Conservation (phyloP, 2,329 filamentous ascomycete genomes). For the Myriosclerotinia scirpicola region DNA sequence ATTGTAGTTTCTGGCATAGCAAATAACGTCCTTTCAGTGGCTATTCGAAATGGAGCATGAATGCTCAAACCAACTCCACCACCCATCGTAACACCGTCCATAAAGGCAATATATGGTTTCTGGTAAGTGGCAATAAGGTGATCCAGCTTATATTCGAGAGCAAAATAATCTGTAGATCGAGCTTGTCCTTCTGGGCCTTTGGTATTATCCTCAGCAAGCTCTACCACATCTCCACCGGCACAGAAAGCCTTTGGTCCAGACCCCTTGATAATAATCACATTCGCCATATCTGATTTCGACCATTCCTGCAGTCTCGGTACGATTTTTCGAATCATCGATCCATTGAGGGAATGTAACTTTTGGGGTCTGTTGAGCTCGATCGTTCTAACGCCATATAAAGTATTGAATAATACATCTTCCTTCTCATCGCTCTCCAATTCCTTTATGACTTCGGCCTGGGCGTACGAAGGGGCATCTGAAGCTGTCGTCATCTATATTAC, state of each 20-base stretch:
- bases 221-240: slow-evolving; percentile 86
- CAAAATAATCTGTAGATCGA: slow-evolving; percentile 82
- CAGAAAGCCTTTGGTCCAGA: slow-evolving; percentile 83
- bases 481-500: slow-evolving; percentile 45
- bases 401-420: slow-evolving; percentile 91
- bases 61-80: slow-evolving; percentile 92
- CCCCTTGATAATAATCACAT: slow-evolving; percentile 89
- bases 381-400: slow-evolving; percentile 82
- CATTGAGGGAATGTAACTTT: slow-evolving; percentile 90
- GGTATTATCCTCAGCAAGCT: slow-evolving; percentile 72
- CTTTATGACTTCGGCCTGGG: slow-evolving; percentile 35
- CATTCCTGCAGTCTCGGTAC: slow-evolving; percentile 86
- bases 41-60: slow-evolving; percentile 94
- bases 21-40: slow-evolving; percentile 92
- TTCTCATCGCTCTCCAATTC: slow-evolving; percentile 62
- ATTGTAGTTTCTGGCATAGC: slow-evolving; percentile 99
- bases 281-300: slow-evolving; percentile 92
- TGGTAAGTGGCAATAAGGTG: slow-evolving; percentile 91
- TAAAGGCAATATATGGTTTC: slow-evolving; percentile 92
- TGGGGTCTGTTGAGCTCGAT: slow-evolving; percentile 91
- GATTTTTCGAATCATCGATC: slow-evolving; percentile 95
- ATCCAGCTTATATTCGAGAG: slow-evolving; percentile 91
- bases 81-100: slow-evolving; percentile 99
- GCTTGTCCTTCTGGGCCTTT: slow-evolving; percentile 67
- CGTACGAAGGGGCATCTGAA: slow-evolving; percentile 20